Conservation (phyloP, 345 rosid genomes). For the Bruguiera gymnorhiza region DNA sequence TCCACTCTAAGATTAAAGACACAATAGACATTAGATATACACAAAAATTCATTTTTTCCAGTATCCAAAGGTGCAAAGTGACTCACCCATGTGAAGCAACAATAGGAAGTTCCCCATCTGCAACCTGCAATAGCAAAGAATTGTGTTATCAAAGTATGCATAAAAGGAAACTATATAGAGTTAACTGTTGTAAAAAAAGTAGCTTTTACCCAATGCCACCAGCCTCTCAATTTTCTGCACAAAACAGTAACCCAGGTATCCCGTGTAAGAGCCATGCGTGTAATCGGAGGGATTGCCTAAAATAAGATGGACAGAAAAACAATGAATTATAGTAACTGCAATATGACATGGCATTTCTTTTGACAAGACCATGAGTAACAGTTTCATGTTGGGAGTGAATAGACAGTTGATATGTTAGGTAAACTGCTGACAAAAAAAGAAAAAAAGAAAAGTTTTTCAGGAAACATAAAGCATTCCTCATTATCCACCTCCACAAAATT, state of each 20-base stretch:
- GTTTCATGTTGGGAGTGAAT: neutral
- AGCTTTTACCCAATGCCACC: conserved; percentile 97
- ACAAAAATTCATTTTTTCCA: conserved; percentile 3
- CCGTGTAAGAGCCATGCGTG: conserved; percentile 92
- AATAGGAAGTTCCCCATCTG: conserved; percentile 95
- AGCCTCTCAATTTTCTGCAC: conserved; percentile 94
- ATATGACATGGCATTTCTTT: neutral
- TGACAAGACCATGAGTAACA: too few relatives aligned
- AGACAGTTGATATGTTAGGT: too few relatives aligned
- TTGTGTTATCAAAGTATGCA: conserved; percentile 23
- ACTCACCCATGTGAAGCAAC: conserved; percentile 97
- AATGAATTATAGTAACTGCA: conserved; percentile 2
- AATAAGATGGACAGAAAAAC: conserved; percentile 15
- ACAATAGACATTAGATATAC: conserved; percentile 27
- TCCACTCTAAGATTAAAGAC: conserved; percentile 55
- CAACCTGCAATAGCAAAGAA: conserved; percentile 54
- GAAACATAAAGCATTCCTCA: too few relatives aligned
- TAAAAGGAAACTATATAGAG: conserved; percentile 7
- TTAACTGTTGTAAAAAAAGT: conserved; percentile 14
- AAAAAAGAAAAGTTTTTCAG: too few relatives aligned
- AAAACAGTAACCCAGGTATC: conserved; percentile 98
- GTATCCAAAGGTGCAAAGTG: conserved; percentile 18
- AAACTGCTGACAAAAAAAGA: too few relatives aligned
- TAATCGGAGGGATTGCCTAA: conserved; percentile 88
- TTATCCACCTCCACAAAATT: too few relatives aligned